These are phyloP conservation scores for Aspergillus haitiensis DNA, from an alignment of 495 filamentous ascomycete genomes.

Conservation along the genomic window DNA sequence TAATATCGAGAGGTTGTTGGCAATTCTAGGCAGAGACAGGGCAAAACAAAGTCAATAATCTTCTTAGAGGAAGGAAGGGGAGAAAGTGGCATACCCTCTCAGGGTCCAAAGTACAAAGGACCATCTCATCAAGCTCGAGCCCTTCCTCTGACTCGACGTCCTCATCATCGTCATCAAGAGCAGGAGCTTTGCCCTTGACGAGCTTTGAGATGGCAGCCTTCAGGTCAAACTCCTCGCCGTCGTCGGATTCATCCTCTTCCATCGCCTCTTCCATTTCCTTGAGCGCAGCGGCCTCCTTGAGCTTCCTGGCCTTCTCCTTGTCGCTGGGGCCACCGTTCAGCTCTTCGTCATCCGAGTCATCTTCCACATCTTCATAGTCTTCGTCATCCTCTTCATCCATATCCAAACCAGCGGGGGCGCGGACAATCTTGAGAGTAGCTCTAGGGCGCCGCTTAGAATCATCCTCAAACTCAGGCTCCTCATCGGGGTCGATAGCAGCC, in stretches of 20 bases:
- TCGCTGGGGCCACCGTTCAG: slow-evolving; percentile 87
- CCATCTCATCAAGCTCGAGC: slow-evolving; percentile 76
- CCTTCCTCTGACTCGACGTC: slow-evolving; percentile 65
- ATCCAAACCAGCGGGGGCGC: slow-evolving; percentile 56
- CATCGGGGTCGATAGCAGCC: slow-evolving; percentile 93
- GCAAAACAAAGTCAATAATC: slow-evolving; percentile 19
- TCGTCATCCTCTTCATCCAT: slow-evolving; percentile 55
- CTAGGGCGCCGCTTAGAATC: slow-evolving; percentile 62
- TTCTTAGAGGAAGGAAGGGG: not conserved
- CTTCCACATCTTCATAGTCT: slow-evolving; percentile 65
- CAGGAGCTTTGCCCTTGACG: slow-evolving; percentile 82
- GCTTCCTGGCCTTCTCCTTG: slow-evolving; percentile 82
- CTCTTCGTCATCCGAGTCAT: slow-evolving; percentile 67
- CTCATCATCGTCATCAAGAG: slow-evolving; percentile 63
- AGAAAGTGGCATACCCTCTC: slow-evolving; percentile 57
- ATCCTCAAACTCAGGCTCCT: slow-evolving; percentile 64
- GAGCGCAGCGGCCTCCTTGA: slow-evolving; percentile 63
- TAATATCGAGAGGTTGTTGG: slow-evolving; percentile 95
- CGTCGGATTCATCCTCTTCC: slow-evolving; percentile 60
- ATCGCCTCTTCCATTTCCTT: slow-evolving; percentile 66
- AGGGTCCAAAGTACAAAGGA: slow-evolving; percentile 91
- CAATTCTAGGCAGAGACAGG: slow-evolving; percentile 59
- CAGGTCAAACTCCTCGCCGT: slow-evolving; percentile 52
- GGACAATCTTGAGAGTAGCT: slow-evolving; percentile 87
- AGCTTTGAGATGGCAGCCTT: slow-evolving; percentile 64